Base-by-base conservation (phyloP, 2,329 filamentous ascomycete genomes). In the Phyllachora maydis region DNA sequence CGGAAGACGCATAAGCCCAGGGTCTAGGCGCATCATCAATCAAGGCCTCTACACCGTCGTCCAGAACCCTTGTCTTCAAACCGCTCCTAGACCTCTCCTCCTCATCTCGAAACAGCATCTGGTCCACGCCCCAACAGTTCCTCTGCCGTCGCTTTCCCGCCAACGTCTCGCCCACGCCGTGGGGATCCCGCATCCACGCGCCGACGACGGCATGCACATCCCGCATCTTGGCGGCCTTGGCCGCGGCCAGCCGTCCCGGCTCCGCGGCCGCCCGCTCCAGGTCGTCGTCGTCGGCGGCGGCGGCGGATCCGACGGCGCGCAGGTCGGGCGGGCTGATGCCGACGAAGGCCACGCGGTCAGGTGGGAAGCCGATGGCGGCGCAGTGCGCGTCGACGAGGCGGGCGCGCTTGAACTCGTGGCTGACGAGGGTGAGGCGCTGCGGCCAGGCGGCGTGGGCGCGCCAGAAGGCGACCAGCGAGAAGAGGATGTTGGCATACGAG, bases 401-500 rank as follows among this genome's bases (percentile, higher is more conserved):
- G 6, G 46, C 40, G 10, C 54, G 50, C 43, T 82, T 82, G 46
- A 82, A 82, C 5, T 47, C 63, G 38, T 79, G 72, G 33, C 68
- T 72, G 19, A 81, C 51, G 11, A 81, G 51, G 11, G 65, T 74
- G 10, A 81, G 38, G 4, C 43, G 48, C 2, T 25, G 23, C 0
- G 74, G 73, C 56, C 70, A 79, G 7, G 16, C 16, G 5, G 39
- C 30, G 30, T 49, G 47, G 28, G 60, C 65, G 3, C 56, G 51
- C 31, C 73, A 54, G 37, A 65, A 67, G 17, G 48, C 40, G 10
- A 54, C 35, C 3, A 91, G 52, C 8, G 73, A 74, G 41, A 83
- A 82, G 10, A 91, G 48, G 4, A 92, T 49, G 40, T 92, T 92
- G 40, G 82, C 72, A 39, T 79, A 85, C 2, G 75, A 85, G 45